Evolutionary conservation across 2,329 filamentous ascomycete genomes (phyloP).

Genomic region (Paraphoma sp.): DNA sequence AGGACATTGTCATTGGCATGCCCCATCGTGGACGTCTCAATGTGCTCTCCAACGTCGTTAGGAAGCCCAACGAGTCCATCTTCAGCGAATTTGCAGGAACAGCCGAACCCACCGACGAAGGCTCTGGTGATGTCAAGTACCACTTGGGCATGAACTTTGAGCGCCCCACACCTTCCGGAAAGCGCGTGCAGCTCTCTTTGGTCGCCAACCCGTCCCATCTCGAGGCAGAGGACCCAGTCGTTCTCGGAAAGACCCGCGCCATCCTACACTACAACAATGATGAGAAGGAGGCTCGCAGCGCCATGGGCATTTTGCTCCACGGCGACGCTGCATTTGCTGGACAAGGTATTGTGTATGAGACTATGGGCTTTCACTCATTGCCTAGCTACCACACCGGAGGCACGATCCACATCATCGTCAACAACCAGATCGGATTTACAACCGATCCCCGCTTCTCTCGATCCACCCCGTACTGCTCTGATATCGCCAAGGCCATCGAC

Average conservation of each 20-base stretch:
- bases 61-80: slow-evolving; percentile 99
- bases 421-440: slow-evolving; percentile 99
- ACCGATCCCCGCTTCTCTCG: slow-evolving; percentile 97
- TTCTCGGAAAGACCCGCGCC: slow-evolving; percentile 94
- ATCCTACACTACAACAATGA: slow-evolving; percentile 99
- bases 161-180: slow-evolving; percentile 94
- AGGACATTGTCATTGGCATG: slow-evolving; percentile 99
- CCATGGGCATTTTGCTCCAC: slow-evolving; percentile 95
- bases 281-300: slow-evolving; percentile 83
- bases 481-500: slow-evolving; percentile 98
- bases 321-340: slow-evolving; percentile 97
- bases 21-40: slow-evolving; percentile 98
- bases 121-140: slow-evolving; percentile 98
- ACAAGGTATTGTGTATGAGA: slow-evolving; percentile 98
- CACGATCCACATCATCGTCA: slow-evolving; percentile 95
- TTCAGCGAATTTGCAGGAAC: slow-evolving; percentile 97
- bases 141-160: slow-evolving; percentile 99
- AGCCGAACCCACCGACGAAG: slow-evolving; percentile 87
- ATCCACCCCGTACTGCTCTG: slow-evolving; percentile 97
- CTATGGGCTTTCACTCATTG: slow-evolving; percentile 94
- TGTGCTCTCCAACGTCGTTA: slow-evolving; percentile 96
- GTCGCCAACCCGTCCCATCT: slow-evolving; percentile 98
- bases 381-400: slow-evolving; percentile 97
- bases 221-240: slow-evolving; percentile 97
- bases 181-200: slow-evolving; percentile 98